Conservation (phyloP, 257 asterid genomes). For the Scutellaria barbata region DNA sequence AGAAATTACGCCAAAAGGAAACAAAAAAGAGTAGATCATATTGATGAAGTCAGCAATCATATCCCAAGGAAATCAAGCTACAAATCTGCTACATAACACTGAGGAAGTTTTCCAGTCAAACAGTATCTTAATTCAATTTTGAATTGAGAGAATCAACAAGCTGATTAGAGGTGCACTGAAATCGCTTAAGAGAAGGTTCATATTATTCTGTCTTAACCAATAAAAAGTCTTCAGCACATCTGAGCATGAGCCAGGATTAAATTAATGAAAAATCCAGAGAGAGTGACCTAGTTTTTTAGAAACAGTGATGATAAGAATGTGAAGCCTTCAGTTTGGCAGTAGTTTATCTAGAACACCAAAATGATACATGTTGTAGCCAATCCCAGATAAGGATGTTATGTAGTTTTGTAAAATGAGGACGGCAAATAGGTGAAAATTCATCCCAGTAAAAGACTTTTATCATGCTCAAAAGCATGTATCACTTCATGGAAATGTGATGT, state of each 20-base stretch:
- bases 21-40: conserved; percentile 8
- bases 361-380: conserved; percentile 1
- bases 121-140: conserved; percentile 11
- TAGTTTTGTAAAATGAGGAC: conserved; percentile 3
- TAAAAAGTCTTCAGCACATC: conserved; percentile 3
- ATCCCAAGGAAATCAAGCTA: conserved; percentile 14
- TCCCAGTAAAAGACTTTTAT: conserved; percentile 21
- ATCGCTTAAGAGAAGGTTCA: not conserved
- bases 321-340: not conserved
- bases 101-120: conserved; percentile 21
- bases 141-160: conserved; percentile 11
- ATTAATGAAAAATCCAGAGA: not conserved
- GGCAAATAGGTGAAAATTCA: not conserved
- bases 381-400: conserved; percentile 14
- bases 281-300: not conserved
- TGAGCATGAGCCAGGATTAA: not conserved
- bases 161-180: conserved; percentile 8
- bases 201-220: not conserved
- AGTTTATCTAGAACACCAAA: conserved; percentile 25
- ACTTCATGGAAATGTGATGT: conserved; percentile 25
- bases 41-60: conserved; percentile 13
- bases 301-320: not conserved
- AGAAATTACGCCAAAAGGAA: not conserved
- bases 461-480: conserved; percentile 24
- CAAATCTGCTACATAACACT: not conserved